These are phyloP conservation scores for Cairneyella variabilis DNA, from an alignment of 495 filamentous ascomycete species.

Conservation along the genomic window DNA sequence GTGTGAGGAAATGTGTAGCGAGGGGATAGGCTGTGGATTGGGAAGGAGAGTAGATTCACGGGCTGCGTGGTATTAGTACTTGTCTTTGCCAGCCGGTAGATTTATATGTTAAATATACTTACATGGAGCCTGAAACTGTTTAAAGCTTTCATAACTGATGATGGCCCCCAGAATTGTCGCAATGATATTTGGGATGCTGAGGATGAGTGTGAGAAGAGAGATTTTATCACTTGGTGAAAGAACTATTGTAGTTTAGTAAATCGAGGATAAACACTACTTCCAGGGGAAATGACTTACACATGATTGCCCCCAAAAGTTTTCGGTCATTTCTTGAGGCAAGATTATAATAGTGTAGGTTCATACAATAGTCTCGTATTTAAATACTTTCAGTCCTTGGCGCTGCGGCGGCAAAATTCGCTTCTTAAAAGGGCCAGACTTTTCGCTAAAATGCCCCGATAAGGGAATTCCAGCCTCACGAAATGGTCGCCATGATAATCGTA, in stretches of 20 bases:
- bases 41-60: constrained; percentile 2
- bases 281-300: neutral
- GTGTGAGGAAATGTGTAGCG: constrained; percentile 5
- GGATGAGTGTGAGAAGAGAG: constrained; percentile 5
- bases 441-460: too few relatives aligned
- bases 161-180: constrained; percentile 7
- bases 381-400: neutral
- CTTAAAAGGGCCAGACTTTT: too few relatives aligned
- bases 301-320: neutral
- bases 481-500: too few relatives aligned
- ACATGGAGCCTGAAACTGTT: constrained; percentile 8
- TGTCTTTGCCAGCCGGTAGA: neutral
- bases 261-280: neutral
- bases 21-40: constrained; percentile 1
- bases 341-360: too few relatives aligned
- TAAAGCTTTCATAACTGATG: constrained; percentile 13
- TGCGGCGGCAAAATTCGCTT: too few relatives aligned
- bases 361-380: neutral
- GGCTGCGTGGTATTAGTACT: constrained; percentile 1
- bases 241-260: neutral
- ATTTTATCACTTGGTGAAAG: constrained; percentile 13
- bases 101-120: constrained; percentile 1
- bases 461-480: too few relatives aligned
- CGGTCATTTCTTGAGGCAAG: neutral
- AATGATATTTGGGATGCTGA: constrained; percentile 11